Conservation (phyloP, 352 stramenopile species). For the Globisporangium radiosum region DNA sequence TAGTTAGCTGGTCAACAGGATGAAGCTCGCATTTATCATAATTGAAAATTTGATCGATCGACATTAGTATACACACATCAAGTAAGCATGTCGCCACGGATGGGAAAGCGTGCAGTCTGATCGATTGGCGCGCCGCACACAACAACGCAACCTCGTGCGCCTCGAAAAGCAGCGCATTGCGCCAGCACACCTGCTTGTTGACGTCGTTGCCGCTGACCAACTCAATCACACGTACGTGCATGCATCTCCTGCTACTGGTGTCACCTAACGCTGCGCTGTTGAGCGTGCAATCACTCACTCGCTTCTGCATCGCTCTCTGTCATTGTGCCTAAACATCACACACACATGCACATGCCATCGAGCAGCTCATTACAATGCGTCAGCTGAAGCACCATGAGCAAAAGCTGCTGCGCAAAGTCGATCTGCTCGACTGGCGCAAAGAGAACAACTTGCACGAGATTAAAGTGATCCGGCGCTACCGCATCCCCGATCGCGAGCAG, state of each 20-base stretch:
- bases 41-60: too few relatives aligned
- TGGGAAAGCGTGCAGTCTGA: too few relatives aligned
- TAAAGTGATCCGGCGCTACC: constrained; percentile 96
- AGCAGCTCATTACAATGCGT: constrained; percentile 45
- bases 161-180: too few relatives aligned
- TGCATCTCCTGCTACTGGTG: neutral
- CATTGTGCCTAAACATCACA: neutral
- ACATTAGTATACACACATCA: too few relatives aligned
- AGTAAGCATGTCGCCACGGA: too few relatives aligned
- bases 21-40: too few relatives aligned
- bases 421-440: constrained; percentile 98
- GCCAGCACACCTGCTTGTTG: too few relatives aligned
- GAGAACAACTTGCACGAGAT: constrained; percentile 98
- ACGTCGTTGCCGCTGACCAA: neutral
- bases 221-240: neutral
- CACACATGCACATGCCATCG: neutral
- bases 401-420: constrained; percentile 99
- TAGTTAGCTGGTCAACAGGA: too few relatives aligned
- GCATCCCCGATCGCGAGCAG: constrained; percentile 97
- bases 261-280: neutral
- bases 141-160: too few relatives aligned
- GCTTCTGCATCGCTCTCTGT: neutral
- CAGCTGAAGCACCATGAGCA: constrained; percentile 96
- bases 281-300: neutral
- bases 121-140: too few relatives aligned